phyloP scores from a whole-genome alignment of 768 basidiomycete genomes.

The Trametes punicea region DNA sequence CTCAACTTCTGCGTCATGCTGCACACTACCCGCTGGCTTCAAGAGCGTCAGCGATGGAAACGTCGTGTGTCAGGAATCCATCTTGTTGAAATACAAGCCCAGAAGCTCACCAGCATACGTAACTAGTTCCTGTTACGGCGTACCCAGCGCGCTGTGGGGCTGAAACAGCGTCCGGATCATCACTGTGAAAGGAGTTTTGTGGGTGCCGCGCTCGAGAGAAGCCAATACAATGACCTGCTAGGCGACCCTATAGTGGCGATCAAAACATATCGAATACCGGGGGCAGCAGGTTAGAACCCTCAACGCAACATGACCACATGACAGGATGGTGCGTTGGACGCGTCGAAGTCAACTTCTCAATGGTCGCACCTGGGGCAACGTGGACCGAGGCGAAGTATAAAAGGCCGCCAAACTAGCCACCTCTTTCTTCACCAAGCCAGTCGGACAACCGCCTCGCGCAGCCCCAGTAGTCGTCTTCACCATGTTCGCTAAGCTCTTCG shows the following conservation, averaged over 20 bases:
- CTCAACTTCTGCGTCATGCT: no score
- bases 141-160: no score
- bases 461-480: neutral
- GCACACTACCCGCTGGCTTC: no score
- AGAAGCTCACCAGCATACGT: no score
- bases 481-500: constrained; percentile 5
- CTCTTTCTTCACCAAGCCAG: neutral
- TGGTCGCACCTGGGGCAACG: neutral
- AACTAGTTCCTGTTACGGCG: no score
- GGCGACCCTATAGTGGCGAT: neutral
- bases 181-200: no score
- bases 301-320: neutral
- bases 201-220: no score
- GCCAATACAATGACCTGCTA: neutral
- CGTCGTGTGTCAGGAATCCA: no score
- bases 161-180: no score
- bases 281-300: neutral
- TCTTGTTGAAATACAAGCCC: no score
- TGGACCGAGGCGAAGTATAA: neutral
- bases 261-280: neutral
- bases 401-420: neutral
- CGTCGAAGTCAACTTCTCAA: neutral
- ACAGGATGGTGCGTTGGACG: neutral
- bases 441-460: neutral
- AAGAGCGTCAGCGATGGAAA: no score